Base-by-base conservation (phyloP, 192 early-diverging fungal species). In the Gaertneriomyces semiglobifer region DNA sequence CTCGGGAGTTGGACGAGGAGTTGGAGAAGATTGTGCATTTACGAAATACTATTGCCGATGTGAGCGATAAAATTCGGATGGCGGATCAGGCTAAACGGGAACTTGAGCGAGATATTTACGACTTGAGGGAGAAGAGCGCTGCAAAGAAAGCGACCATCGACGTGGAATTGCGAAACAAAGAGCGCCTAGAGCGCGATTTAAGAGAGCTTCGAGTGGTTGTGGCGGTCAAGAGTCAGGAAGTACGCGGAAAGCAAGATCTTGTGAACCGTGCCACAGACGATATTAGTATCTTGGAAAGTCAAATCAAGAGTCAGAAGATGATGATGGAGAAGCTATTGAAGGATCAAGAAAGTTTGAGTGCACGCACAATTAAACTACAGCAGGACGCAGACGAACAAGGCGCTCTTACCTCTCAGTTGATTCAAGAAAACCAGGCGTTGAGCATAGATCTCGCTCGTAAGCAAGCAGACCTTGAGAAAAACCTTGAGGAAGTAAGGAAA, bases 241-340 rank as follows among this genome's bases (percentile, higher is more conserved):
- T 84, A 7, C 59, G 76, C 11, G 72, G 69, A 11, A 81, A 81
- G 67, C 85, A 86, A 63, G 80, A 86, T 53, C 66, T 75, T 3
- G 82, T 86, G 9, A 87, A 87, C 68, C 43, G 85, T 3, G 80
- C 79, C 10, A 79, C 76, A 6, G 85, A 87, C 46, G 84, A 87
- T 40, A 82, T 86, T 46, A 53, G 74, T 9, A 73, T 77, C 8
- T 60, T 87, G 10, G 82, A 84, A 53, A 69, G 61, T 12, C 83
- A 86, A 58, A 84, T 86, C 58, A 74, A 69, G 42, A 57, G 56
- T 12, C 84, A 87, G 60, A 77, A 70, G 66, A 72, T 71, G 48
- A 70, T 79, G 72, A 74, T 86, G 16, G 85, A 85, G 41, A 85
- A 86, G 63, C 69, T 86, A 3, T 18, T 69, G 9, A 77, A 75